Conservation (phyloP, 2,329 filamentous ascomycete genomes). For the Hawksworthiomyces lignivorus region DNA sequence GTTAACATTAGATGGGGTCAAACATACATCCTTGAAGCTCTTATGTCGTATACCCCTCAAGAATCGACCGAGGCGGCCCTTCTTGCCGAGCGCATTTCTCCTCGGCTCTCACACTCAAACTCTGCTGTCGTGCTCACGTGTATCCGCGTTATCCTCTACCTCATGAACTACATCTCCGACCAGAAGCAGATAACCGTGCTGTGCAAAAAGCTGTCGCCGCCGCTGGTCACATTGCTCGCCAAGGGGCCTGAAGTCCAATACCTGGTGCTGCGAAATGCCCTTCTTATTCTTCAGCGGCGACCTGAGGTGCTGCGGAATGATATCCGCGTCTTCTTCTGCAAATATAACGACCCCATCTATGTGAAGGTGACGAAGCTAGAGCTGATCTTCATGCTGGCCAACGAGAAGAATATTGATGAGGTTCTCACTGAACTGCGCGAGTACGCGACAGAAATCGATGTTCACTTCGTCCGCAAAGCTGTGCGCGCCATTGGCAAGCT, state of each 20-base stretch:
- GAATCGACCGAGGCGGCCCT: conserved; percentile 81
- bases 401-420: conserved; percentile 89
- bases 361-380: conserved; percentile 99
- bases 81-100: conserved; percentile 86
- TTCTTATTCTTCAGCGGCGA: conserved; percentile 85
- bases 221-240: conserved; percentile 85
- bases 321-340: conserved; percentile 98
- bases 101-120: conserved; percentile 94
- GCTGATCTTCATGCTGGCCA: conserved; percentile 97
- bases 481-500: conserved; percentile 96
- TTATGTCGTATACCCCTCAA: conserved; percentile 96
- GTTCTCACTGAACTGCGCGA: conserved; percentile 90
- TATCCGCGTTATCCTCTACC: conserved; percentile 90
- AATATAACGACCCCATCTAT: conserved; percentile 99
- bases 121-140: conserved; percentile 94
- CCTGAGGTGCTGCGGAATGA: conserved; percentile 94
- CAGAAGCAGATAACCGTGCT: conserved; percentile 79
- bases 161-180: conserved; percentile 97
- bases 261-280: conserved; percentile 82
- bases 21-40: conserved; percentile 93
- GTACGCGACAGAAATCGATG: conserved; percentile 96
- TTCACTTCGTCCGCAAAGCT: conserved; percentile 96
- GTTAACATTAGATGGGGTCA: conserved; percentile 72
- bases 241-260: conserved; percentile 99
- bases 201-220: conserved; percentile 89